These are phyloP conservation scores for Gregarina niphandrodes DNA, from an alignment of 169 alveolate genomes.

Conservation along the genomic window DNA sequence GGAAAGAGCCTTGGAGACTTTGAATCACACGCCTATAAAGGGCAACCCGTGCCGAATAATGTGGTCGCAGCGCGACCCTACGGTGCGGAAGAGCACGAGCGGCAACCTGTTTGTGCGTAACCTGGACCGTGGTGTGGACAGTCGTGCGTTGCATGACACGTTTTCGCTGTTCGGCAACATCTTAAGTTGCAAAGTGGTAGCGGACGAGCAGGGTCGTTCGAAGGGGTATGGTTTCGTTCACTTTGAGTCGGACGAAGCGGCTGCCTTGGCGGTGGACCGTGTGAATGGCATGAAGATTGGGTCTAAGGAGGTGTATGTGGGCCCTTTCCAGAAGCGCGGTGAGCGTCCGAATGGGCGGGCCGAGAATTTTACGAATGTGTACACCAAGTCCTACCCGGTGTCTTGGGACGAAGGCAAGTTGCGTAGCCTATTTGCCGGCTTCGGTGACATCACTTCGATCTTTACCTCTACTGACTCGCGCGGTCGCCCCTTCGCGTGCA, in stretches of 20 bases:
- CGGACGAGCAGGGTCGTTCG: slow-evolving; percentile 24
- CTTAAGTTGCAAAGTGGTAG: slow-evolving; percentile 48
- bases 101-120: slow-evolving; percentile 78
- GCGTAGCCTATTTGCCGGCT: slow-evolving; percentile 1
- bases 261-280: slow-evolving; percentile 63
- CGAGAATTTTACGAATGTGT: slow-evolving; percentile 10
- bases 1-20: slow-evolving; percentile 53
- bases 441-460: slow-evolving; percentile 61
- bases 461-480: slow-evolving; percentile 46
- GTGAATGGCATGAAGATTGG: slow-evolving; percentile 67
- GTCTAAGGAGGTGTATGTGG: slow-evolving; percentile 58
- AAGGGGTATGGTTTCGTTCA: slow-evolving; percentile 86
- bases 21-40: slow-evolving; percentile 61
- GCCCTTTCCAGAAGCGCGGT: slow-evolving; percentile 50
- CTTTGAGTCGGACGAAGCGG: slow-evolving; percentile 66
- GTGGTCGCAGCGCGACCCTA: slow-evolving; percentile 76
- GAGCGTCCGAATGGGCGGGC: slow-evolving; percentile 23
- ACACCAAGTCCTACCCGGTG: slow-evolving; percentile 66
- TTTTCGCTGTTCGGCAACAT: slow-evolving; percentile 73
- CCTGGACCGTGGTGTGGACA: slow-evolving; percentile 63
- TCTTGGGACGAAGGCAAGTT: slow-evolving; percentile 41
- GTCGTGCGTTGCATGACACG: slow-evolving; percentile 70
- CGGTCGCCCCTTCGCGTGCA: slow-evolving; percentile 57
- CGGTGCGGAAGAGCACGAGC: slow-evolving; percentile 63
- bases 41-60: slow-evolving; percentile 70